Percentiles rank a stretch among this genome's conserved stretches.
These are phyloP conservation scores for Ceratocystis cacaofunesta DNA, from an alignment of 2,329 filamentous ascomycete species.

Conservation along the genomic window DNA sequence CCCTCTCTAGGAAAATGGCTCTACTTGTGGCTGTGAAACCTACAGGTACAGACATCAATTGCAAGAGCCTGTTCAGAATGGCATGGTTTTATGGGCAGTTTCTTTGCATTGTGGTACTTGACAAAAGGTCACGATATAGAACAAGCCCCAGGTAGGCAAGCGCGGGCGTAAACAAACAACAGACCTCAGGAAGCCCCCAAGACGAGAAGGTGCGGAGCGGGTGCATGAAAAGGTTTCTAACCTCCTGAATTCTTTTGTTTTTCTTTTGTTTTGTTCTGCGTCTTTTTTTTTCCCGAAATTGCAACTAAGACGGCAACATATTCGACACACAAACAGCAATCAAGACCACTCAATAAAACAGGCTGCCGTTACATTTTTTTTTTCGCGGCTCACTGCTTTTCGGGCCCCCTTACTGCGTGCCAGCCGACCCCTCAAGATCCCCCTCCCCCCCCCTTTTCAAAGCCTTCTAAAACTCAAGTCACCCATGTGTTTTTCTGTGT, in stretches of 20 bases:
- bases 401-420: neutral
- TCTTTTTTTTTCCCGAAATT: neutral
- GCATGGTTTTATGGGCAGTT: neutral
- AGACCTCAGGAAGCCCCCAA: neutral
- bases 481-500: conserved; percentile 4
- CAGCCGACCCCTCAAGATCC: neutral
- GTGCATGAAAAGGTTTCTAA: neutral
- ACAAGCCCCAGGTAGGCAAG: neutral
- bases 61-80: neutral
- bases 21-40: neutral
- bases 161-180: neutral
- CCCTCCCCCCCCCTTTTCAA: too few relatives aligned
- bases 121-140: neutral
- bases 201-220: neutral
- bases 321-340: neutral
- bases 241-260: neutral
- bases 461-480: too few relatives aligned
- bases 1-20: neutral
- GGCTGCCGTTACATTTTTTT: neutral
- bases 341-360: neutral
- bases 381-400: neutral
- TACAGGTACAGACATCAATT: neutral
- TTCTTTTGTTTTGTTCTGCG: neutral
- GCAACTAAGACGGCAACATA: neutral
- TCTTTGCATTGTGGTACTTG: neutral